Evolutionary conservation across 2,329 filamentous ascomycete species (phyloP).

Genomic region (Fusarium circinatum): DNA sequence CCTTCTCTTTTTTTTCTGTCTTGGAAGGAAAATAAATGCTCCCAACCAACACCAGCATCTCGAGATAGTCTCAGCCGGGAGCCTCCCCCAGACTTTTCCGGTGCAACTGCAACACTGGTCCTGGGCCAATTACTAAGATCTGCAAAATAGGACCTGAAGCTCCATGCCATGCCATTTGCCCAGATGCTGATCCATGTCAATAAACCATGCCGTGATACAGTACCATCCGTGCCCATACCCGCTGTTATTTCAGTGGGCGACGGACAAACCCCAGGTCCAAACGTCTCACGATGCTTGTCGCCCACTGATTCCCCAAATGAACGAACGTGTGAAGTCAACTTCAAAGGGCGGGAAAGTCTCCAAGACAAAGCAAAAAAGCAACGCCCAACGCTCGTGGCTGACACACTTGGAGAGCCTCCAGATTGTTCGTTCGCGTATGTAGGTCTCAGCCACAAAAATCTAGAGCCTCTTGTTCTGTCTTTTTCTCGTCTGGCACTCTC

Average conservation of each 20-base stretch:
- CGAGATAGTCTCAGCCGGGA: not conserved
- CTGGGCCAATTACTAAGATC: constrained; percentile 12
- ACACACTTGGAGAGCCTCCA: constrained; percentile 20
- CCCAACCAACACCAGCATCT: not conserved
- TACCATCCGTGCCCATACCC: constrained; percentile 12
- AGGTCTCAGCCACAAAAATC: not conserved
- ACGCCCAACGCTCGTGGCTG: constrained; percentile 36
- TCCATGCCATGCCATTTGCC: constrained; percentile 4
- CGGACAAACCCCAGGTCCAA: constrained; percentile 14
- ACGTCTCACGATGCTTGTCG: constrained; percentile 35
- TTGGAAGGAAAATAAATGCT: not conserved
- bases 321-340: not conserved
- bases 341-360: not conserved
- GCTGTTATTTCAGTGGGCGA: not conserved
- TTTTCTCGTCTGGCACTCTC: constrained; percentile 1
- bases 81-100: constrained; percentile 10
- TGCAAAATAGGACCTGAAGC: constrained; percentile 6
- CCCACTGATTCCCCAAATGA: not conserved
- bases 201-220: constrained; percentile 12
- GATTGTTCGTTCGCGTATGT: constrained; percentile 22
- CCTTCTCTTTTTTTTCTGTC: not conserved
- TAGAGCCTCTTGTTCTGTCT: not conserved
- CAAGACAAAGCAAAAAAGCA: constrained; percentile 8
- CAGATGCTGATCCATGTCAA: not conserved
- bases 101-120: not conserved